Base-by-base conservation (phyloP, 805 yeast species). In the Yarrowia hollandica region DNA sequence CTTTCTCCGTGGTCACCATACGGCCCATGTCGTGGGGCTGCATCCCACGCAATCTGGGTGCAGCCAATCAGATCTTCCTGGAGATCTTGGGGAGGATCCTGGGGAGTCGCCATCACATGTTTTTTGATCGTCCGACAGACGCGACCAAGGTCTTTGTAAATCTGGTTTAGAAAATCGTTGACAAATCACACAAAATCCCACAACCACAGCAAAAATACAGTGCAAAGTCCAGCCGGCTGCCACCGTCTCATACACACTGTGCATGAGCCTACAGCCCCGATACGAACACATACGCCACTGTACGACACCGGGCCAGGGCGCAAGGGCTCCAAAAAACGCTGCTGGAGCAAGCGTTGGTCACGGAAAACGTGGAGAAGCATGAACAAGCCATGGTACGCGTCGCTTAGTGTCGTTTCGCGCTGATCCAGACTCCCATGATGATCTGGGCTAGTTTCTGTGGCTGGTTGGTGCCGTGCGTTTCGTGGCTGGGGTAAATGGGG, bases 381-480 rank as follows among this genome's bases (percentile, higher is more conserved):
- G 41, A 25, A 37, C 41, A 26, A 26, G 30, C 11, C 9, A 10
- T 10, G 9, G 12, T 26, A 37, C 42, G 42, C 42, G 42, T 37
- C 16, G 9, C 26, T n/a, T n/a, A n/a, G 18, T 12, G 30, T 26
- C 30, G 30, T 26, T 26, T 19, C 42, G 42, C 42, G 42, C 42
- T 19, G 42, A 37, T 37, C 42, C 28, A 37, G 42, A 22, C 42
- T 22, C 28, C n/a, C n/a, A n/a, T n/a, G n/a, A 6, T n/a, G 18
- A 14, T 18, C n/a, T n/a, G 41, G 25, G 23, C 41, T 37, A 37
- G 41, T 12, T 15, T 22, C 41, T 37, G 42, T 37, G 42, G 42
- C 42, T 37, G 42, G 42, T 37, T 22, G 41, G 42, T 37, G 42
- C 42, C 42, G 42, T 37, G 42, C 42, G 42, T 19, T 3, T 10